phyloP scores from a whole-genome alignment of 208 protist species.

The Plasmodiophora brassicae region DNA sequence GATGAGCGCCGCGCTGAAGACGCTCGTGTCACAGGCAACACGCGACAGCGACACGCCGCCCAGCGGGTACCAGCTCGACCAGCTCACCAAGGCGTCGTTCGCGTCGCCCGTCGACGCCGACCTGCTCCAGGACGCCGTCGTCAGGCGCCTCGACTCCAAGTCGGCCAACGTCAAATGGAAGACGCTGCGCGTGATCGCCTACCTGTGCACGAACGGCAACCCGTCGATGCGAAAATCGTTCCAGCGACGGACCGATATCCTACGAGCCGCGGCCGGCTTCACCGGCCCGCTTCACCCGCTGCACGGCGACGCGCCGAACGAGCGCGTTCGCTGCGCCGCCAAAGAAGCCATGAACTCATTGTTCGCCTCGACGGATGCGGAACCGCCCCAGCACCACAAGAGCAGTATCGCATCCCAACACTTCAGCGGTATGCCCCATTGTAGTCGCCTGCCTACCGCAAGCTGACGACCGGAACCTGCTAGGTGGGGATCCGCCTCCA shows the following conservation, averaged over 20 bases:
- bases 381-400: too few relatives aligned
- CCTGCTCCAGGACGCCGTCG: neutral
- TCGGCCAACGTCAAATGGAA: constrained; percentile 28
- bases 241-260: neutral
- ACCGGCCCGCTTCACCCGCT: neutral
- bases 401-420: too few relatives aligned
- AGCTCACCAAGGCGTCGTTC: neutral
- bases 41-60: neutral
- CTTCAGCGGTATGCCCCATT: too few relatives aligned
- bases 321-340: neutral
- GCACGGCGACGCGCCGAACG: neutral
- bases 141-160: neutral
- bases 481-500: neutral
- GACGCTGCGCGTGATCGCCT: neutral
- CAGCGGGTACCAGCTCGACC: constrained; percentile 11
- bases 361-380: neutral
- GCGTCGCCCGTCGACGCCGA: neutral
- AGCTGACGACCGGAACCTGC: neutral
- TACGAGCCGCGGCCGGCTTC: neutral
- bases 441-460: too few relatives aligned
- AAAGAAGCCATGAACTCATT: neutral
- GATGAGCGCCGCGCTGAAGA: too few relatives aligned
- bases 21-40: neutral
- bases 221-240: neutral
- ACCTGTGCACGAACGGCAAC: neutral